phyloP scores from a whole-genome alignment of 352 stramenopile species.

The Globisporangium viniferum region DNA sequence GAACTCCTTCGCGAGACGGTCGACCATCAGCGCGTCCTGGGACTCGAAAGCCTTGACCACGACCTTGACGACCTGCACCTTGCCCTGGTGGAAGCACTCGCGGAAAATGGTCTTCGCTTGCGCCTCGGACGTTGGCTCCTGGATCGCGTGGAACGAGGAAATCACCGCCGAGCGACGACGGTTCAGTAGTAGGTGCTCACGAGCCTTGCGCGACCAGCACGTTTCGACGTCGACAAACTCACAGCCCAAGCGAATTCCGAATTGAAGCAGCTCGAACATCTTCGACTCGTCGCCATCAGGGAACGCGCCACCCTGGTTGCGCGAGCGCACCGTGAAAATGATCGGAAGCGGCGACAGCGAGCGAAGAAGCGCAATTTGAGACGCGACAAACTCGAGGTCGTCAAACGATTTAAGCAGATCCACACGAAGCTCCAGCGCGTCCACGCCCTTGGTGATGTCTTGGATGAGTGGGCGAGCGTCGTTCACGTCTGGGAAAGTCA shows the following conservation, averaged over 20 bases:
- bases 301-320: conserved; percentile 93
- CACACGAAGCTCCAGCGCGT: conserved; percentile 96
- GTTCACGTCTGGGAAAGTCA: conserved; percentile 66
- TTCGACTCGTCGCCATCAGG: conserved; percentile 87
- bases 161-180: conserved; percentile 60
- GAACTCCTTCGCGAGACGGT: conserved; percentile 61
- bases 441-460: conserved; percentile 77
- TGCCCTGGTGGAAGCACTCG: conserved; percentile 62
- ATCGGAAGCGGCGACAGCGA: conserved; percentile 91
- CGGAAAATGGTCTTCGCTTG: conserved; percentile 53
- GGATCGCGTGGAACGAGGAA: conserved; percentile 74
- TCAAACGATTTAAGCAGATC: conserved; percentile 82
- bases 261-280: conserved; percentile 84
- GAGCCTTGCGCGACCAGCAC: conserved; percentile 74
- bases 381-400: conserved; percentile 59
- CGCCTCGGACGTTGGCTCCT: conserved; percentile 45
- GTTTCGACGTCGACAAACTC: conserved; percentile 97
- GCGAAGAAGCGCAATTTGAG: conserved; percentile 74
- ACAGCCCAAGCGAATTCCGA: conserved; percentile 91
- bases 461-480: conserved; percentile 43
- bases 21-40: conserved; percentile 87
- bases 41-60: conserved; percentile 80
- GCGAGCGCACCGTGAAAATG: conserved; percentile 96
- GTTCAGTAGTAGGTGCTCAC: conserved; percentile 39
- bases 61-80: conserved; percentile 90